Evolutionary conservation across 768 basidiomycete genomes (phyloP), one percentile per base, ranked within the genome.

Genomic region (Sarcodon sp.): DNA sequence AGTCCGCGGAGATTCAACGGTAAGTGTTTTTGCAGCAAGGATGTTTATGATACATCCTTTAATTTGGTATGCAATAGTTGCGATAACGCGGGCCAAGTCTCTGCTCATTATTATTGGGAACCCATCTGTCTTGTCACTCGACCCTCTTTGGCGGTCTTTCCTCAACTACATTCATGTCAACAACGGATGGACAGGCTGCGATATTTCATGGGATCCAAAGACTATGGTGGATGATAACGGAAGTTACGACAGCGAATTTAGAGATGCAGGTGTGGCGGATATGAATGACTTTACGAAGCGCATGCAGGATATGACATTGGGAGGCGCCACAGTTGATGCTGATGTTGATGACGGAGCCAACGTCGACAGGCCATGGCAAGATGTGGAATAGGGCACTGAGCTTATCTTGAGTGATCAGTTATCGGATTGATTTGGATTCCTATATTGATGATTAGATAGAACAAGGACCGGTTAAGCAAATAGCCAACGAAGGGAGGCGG

Each of bases 21-120:
- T 61, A 46, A 3, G 33, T 12, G 21, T 4, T 27, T 27, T 27
- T 80, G 80, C 57, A 79, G 79, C 77, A 36, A 33, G 70, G 58
- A 13, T 21, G 9, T 35, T 12, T 38, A 48, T 43, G 33, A 4
- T 38, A 11, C 45, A 7, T 18, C 34, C n/a, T 9, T 27, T 11
- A 43, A 18, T 48, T 34, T 44, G 52, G 12, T 46, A 21, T 35
- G 6, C 27, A 43, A 7, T 44, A 82, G 81, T 85, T 35, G 78
- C 80, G 4, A 60, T 85, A 10, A 85, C 81, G 0, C 76, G 80
- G 10, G 79, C 79, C 0, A 71, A 81, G 57, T 75, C 79, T 0
- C 63, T 83, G 4, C 69, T 84, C 12, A 73, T 83, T 51, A 64
- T 83, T 44, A 60, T 84, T 43, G 81, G 80, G 4, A 75, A 83